Evolutionary conservation across 2,329 filamentous ascomycete genomes (phyloP).

Genomic region (Lomentospora prolificans): DNA sequence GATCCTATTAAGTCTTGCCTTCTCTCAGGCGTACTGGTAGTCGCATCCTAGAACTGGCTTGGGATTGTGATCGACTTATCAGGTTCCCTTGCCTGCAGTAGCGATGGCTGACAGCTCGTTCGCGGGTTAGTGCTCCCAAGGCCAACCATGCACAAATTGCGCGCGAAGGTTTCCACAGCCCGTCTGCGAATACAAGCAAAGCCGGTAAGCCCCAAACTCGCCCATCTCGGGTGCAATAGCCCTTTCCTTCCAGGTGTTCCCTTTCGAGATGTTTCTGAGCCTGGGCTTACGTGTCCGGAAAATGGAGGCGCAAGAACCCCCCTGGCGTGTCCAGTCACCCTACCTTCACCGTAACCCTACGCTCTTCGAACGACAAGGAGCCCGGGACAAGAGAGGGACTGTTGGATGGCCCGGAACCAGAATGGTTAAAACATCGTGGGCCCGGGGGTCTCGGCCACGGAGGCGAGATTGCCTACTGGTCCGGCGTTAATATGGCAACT

Average conservation of each 20-base stretch:
- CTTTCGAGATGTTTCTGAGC: too few species aligned
- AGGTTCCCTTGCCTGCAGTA: background rate
- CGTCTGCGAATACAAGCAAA: constrained; percentile 34
- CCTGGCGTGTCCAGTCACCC: constrained; percentile 6
- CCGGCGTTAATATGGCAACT: constrained; percentile 8
- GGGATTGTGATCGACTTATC: background rate
- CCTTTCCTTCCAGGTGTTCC: background rate
- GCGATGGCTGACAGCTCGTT: background rate
- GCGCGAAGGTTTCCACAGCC: constrained; percentile 41
- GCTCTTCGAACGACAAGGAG: background rate
- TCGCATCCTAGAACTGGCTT: background rate
- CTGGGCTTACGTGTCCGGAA: background rate
- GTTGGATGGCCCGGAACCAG: background rate
- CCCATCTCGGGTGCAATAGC: too few species aligned
- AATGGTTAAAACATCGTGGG: background rate
- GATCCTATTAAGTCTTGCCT: background rate
- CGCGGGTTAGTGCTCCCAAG: constrained; percentile 38
- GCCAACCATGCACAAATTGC: constrained; percentile 44
- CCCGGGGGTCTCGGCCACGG: constrained; percentile 4
- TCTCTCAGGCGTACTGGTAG: too few species aligned
- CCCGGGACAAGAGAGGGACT: background rate
- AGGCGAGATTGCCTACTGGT: constrained; percentile 8
- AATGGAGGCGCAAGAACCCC: constrained; percentile 8
- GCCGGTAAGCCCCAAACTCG: constrained; percentile 16
- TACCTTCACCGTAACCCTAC: constrained; percentile 6